A percentile compares a stretch with the other conserved stretches of the same genome.
phyloP scores from a whole-genome alignment of 305 asterid species.

The Fraxinus paxiana region DNA sequence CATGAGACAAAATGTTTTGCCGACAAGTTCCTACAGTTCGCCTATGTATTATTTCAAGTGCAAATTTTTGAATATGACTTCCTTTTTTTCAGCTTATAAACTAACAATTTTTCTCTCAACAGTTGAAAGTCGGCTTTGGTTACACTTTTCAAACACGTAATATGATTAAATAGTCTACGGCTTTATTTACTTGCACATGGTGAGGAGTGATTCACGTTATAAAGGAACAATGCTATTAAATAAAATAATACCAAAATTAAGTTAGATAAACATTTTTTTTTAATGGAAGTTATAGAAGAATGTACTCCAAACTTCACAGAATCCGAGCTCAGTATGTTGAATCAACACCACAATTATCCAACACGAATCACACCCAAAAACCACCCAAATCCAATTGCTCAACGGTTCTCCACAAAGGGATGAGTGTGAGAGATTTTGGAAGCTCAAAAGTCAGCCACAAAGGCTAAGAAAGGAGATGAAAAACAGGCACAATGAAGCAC shows the following conservation, averaged over 20 bases:
- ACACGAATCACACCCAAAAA: no score
- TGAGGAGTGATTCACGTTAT: background rate
- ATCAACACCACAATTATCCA: no score
- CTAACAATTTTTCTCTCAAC: background rate
- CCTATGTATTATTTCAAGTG: background rate
- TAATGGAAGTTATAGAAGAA: no score
- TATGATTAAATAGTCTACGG: background rate
- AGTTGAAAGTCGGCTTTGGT: background rate
- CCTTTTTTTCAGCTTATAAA: background rate
- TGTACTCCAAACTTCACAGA: no score
- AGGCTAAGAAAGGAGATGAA: no score
- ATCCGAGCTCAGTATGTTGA: no score
- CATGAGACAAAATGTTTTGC: conserved; percentile 18
- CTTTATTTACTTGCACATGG: background rate
- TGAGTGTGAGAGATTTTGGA: no score
- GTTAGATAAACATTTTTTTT: background rate
- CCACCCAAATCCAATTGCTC: no score
- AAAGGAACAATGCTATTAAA: background rate
- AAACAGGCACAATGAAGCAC: no score
- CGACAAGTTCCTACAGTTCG: conserved; percentile 22
- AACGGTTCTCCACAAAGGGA: no score
- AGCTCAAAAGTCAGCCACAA: no score
- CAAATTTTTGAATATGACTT: background rate
- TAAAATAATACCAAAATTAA: background rate
- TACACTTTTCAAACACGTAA: conserved; percentile 21